These are phyloP conservation scores for Ambrosia trifida DNA, from an alignment of 129 eudicot genomes.

Conservation along the genomic window DNA sequence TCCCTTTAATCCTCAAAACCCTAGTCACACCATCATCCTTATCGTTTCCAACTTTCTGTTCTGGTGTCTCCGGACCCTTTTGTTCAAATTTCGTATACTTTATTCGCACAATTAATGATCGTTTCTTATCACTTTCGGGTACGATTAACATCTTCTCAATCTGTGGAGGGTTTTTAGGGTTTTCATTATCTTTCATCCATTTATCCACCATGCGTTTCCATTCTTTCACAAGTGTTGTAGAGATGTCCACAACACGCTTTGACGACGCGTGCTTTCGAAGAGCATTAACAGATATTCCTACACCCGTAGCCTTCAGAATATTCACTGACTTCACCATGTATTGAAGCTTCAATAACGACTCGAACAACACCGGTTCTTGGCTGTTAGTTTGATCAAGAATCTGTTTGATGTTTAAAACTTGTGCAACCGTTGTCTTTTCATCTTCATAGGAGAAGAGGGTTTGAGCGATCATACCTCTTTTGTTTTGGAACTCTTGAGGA, in stretches of 20 bases:
- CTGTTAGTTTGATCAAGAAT: background rate
- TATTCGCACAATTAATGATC: no score
- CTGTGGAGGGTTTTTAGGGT: no score
- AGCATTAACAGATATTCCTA: background rate
- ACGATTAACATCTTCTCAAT: no score
- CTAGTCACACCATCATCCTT: background rate
- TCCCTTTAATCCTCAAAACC: conserved; percentile 13
- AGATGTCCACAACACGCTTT: background rate
- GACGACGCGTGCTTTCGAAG: background rate
- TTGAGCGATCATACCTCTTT: no score
- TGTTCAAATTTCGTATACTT: no score
- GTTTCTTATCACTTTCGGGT: no score
- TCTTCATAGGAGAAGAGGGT: no score
- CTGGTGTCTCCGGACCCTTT: no score
- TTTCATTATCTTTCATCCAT: background rate
- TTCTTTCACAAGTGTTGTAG: background rate
- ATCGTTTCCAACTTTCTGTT: background rate
- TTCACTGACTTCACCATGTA: background rate
- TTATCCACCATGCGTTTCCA: background rate
- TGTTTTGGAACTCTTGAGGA: no score
- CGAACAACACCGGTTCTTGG: background rate
- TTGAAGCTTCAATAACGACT: background rate
- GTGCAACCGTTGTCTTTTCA: background rate
- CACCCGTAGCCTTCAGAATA: background rate
- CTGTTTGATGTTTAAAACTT: background rate